Base-by-base conservation (phyloP, 805 yeast genomes). In the Grigorovia humatica region DNA sequence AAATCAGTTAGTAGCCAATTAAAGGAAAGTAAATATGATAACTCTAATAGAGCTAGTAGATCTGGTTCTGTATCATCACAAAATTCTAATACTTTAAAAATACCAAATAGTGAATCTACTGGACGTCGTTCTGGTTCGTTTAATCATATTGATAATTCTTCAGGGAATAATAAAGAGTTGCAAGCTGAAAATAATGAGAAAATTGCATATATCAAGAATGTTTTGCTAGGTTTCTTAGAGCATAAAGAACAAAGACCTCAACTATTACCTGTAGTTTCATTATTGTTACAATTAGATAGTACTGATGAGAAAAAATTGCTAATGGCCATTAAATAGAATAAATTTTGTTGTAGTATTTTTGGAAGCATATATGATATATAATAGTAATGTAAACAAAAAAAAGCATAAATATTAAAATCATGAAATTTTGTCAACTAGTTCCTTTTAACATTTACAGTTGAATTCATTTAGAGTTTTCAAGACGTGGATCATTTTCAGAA, bases 231-330 rank as follows among this genome's bases (percentile, higher is more conserved):
- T 1, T 93, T 85, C 64, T 68, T 93, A 51, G 96, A 90, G 62
- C 96, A 87, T 63, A 85, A 78, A 61, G 99, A 91, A n/a, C 97
- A 90, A 67, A 75, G 98, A 53, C 80, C 75, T 30, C 88, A 83
- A 65, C 74, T 91, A 44, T 70, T 93, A 35, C 97, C 98, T 0
- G 98, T 93, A 7, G 72, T 91, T 23, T 78, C 90, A 48, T 81
- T 87, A 57, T 67, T 91, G 49, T 75, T 91, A 54, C 80, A 81
- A 51, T 70, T 91, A 62, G 79, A 75, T 48, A 79, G 77, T 49
- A 78, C 74, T 7, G 99, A 91, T 57, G 93, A 86, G 64, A 77
- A 77, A 57, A 78, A 88, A 60, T 72, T 91, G n/a, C 57, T 84
- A 56, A 63, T 72, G 46, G 85, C 88, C 2, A 57, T 70, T 44